Evolutionary conservation across 495 filamentous ascomycete genomes (phyloP).

Genomic region (Pseudomonodictys pantanalensis): DNA sequence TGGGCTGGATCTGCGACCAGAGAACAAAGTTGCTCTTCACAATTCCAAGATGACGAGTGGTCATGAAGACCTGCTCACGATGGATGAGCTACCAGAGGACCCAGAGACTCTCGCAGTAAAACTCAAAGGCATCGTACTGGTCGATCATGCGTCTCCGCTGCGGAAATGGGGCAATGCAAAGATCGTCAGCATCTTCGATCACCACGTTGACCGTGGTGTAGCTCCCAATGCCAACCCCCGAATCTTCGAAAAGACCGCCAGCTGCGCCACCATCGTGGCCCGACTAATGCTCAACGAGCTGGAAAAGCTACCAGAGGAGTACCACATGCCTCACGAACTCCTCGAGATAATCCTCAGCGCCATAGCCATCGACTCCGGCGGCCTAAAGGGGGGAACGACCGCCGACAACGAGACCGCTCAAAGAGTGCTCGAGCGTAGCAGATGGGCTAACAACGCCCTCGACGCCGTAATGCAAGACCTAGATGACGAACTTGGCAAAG

Average conservation of each 20-base stretch:
- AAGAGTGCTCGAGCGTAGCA: constrained; percentile 28
- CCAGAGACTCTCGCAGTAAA: constrained; percentile 29
- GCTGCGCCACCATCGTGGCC: constrained; percentile 33
- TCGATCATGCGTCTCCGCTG: constrained; percentile 31
- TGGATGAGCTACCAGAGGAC: constrained; percentile 35
- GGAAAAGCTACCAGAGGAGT: constrained; percentile 30
- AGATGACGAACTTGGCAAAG: constrained; percentile 30
- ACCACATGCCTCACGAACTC: constrained; percentile 37
- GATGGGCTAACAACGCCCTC: constrained; percentile 20
- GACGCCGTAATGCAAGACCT: constrained; percentile 31
- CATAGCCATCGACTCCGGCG: constrained; percentile 35
- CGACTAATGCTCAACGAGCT: constrained; percentile 37
- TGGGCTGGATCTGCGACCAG: constrained; percentile 32
- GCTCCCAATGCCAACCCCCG: constrained; percentile 27
- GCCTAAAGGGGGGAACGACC: constrained; percentile 22
- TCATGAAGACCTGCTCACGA: constrained; percentile 32
- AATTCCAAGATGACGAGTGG: constrained; percentile 31
- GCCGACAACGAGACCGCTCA: constrained; percentile 19
- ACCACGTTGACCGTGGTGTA: constrained; percentile 30
- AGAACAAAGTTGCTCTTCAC: constrained; percentile 33
- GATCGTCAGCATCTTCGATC: constrained; percentile 35
- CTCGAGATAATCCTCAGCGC: constrained; percentile 34
- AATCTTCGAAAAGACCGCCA: constrained; percentile 34
- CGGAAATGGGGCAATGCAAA: constrained; percentile 31
- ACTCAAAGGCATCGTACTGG: constrained; percentile 31